These are phyloP conservation scores for Rauvolfia tetraphylla DNA, from an alignment of 257 asterid genomes.

Conservation along the genomic window DNA sequence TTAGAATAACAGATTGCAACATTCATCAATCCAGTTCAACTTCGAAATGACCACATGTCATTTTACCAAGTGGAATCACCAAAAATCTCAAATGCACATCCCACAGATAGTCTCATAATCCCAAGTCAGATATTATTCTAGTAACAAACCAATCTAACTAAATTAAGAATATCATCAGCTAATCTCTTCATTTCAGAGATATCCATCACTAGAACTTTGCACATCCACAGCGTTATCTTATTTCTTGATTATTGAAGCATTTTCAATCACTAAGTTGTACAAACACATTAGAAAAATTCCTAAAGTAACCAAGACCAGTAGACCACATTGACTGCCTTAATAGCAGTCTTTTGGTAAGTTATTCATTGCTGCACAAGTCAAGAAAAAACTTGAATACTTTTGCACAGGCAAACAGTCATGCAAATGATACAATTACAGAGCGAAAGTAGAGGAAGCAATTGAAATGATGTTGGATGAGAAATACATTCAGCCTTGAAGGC, in stretches of 20 bases:
- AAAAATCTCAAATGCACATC: neutral
- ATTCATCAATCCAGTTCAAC: too few relatives aligned
- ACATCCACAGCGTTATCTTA: neutral
- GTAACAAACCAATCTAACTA: neutral
- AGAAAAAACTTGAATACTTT: neutral
- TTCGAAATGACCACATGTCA: neutral
- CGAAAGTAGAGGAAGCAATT: neutral
- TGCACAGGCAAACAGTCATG: too few relatives aligned
- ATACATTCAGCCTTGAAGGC: neutral
- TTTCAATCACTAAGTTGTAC: neutral
- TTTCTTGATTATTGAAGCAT: neutral
- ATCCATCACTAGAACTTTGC: neutral
- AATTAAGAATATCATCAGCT: neutral
- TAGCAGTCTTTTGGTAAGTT: neutral
- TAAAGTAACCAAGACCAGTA: neutral
- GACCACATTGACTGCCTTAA: neutral
- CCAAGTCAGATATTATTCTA: neutral
- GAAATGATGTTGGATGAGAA: neutral
- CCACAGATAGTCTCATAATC: neutral
- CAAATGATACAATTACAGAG: neutral
- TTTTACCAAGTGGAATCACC: constrained; percentile 1
- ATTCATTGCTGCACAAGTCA: neutral
- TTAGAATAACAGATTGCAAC: neutral
- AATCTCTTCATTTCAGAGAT: neutral
- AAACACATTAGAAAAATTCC: neutral